Conservation (phyloP, 2,329 filamentous ascomycete species). For the Chalara sp. region DNA sequence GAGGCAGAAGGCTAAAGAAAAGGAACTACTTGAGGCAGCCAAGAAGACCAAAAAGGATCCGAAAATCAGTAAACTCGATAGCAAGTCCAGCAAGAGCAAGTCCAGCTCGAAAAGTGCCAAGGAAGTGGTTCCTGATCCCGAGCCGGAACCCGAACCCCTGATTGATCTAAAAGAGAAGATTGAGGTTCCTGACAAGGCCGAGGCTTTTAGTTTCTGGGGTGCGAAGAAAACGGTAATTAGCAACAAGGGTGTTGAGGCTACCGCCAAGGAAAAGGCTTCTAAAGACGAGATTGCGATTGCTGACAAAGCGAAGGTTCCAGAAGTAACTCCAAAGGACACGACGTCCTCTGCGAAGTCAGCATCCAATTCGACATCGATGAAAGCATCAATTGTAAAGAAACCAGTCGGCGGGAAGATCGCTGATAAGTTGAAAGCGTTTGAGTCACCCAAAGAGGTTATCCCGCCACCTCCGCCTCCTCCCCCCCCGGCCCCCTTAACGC, state of each 20-base stretch:
- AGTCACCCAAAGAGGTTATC: slow-evolving; percentile 33
- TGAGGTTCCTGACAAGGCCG: slow-evolving; percentile 19
- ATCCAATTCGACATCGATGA: slow-evolving; percentile 33
- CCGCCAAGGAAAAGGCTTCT: slow-evolving; percentile 29
- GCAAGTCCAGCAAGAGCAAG: slow-evolving; percentile 26
- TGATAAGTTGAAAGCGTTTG: slow-evolving; percentile 50
- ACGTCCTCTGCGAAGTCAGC: slow-evolving; percentile 35
- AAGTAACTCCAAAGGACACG: slow-evolving; percentile 36
- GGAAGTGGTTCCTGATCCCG: slow-evolving; percentile 19
- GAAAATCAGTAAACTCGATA: slow-evolving; percentile 31
- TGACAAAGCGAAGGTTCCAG: slow-evolving; percentile 43
- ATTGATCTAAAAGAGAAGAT: slow-evolving; percentile 28
- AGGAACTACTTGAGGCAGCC: slow-evolving; percentile 30
- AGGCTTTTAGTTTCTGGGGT: slow-evolving; percentile 52
- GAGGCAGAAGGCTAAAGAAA: slow-evolving; percentile 30
- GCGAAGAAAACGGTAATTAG: slow-evolving; percentile 35
- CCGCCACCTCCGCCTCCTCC: slow-evolving; percentile 16
- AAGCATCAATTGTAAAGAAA: slow-evolving; percentile 36
- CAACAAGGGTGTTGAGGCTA: slow-evolving; percentile 18
- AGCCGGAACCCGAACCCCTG: slow-evolving; percentile 15
- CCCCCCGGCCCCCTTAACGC: slow-evolving; percentile 29
- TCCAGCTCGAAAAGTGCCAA: slow-evolving; percentile 15
- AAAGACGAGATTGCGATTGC: slow-evolving; percentile 39
- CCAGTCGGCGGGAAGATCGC: slow-evolving; percentile 44
- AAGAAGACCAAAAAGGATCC: slow-evolving; percentile 26